Evolutionary conservation across 176 grass and related monocot genomes (phyloP).

Genomic region (Triticum monococcum): DNA sequence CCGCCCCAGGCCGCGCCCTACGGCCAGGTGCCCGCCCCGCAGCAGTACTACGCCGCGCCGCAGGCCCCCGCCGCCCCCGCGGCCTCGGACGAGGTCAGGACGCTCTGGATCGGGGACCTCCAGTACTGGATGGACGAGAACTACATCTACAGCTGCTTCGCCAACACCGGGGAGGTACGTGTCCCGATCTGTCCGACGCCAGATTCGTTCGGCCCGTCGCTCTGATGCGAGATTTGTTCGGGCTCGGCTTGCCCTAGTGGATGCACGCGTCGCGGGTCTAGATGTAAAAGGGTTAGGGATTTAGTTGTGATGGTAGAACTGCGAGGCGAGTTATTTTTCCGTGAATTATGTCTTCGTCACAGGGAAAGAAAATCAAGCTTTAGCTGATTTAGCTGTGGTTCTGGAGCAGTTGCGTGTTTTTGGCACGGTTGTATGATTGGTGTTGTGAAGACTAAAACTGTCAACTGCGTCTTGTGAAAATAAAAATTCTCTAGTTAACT

Average conservation of each 20-base stretch:
- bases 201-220: background rate
- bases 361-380: background rate
- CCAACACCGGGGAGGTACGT: constrained; percentile 68
- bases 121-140: constrained; percentile 98
- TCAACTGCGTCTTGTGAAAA: background rate
- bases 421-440: background rate
- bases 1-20: constrained; percentile 45
- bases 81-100: constrained; percentile 68
- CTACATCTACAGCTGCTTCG: constrained; percentile 76
- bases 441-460: background rate
- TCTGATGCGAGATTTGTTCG: background rate
- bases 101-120: constrained; percentile 95
- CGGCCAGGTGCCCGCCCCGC: constrained; percentile 48
- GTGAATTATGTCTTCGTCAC: background rate
- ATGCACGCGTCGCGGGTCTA: background rate
- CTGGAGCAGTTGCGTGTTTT: background rate
- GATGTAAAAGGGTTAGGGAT: background rate
- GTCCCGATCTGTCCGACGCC: constrained; percentile 11
- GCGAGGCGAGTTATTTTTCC: background rate
- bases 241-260: background rate
- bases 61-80: constrained; percentile 14
- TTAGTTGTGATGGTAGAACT: background rate
- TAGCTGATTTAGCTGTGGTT: background rate
- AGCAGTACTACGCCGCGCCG: constrained; percentile 53
- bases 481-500: background rate